Conservation (phyloP, 306 rosid genomes). For the barrel medic (Medicago truncatula) region MtrunA17r5.0-ANR NC_053044.1:12994501-12995000, state of each 20-base stretch:
- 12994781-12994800: constrained; percentile 3
- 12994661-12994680: background rate
- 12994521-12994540: background rate
- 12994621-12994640: background rate
- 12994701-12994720: background rate
- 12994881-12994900: constrained; percentile 9
- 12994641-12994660: background rate
- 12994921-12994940: background rate
- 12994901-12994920: constrained; percentile 6
- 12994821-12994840: background rate
- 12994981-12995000: constrained; percentile 57
- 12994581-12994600: background rate
- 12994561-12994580: background rate
- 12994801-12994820: background rate
- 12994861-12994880: background rate
- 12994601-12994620: background rate
- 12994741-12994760: background rate
- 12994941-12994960: background rate
- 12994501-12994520: background rate
- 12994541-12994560: background rate
- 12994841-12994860: constrained; percentile 7
- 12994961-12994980: constrained; percentile 72
- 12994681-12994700: background rate
- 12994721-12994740: background rate
- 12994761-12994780: constrained; percentile 3